Base-by-base conservation (phyloP, 2,329 filamentous ascomycete species). In the Beauveria varroae region DNA sequence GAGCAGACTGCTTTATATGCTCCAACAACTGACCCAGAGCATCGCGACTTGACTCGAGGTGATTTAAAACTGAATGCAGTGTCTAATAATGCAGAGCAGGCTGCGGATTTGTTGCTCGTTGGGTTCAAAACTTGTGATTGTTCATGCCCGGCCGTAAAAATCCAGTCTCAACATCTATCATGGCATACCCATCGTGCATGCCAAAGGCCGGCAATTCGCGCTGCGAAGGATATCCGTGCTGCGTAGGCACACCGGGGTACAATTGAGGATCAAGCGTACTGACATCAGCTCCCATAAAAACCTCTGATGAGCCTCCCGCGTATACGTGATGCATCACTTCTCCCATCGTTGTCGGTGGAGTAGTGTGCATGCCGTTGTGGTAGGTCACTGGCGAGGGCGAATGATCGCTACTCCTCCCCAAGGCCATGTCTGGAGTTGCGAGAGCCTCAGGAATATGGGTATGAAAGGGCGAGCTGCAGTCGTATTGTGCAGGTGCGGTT, bases 201-300 rank as follows among this genome's bases (percentile, higher is more conserved):
- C 41, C 37, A 44, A 44, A 55, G 5, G 53, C 43, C 3, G 53
- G 53, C 40, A 55, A 30, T 10, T 55, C 53, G 10, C 53, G 53
- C 53, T 55, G 53, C 9, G 18, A 24, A 24, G 40, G 7, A 18
- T 30, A 55, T 20, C 40, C 53, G n/a, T 40, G 30, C 30, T 52
- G 50, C 50, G 30, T 5, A 16, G 30, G 12, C n/a, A 52, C 12
- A 7, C n/a, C 50, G 7, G 53, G 53, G 10, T 55, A 44, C 53
- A 55, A 28, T 30, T 41, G 40, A 18, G 53, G 53, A 26, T 55
- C 53, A 28, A 55, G 22, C 9, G 43, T 40, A 20, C 22, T 55
- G 18, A 41, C 53, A 20, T 55, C 53, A 10, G 53, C 53, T 20
- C 53, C 53, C 53, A 55, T 55, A 44, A 55, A 55, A 10, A 55